Percentiles rank a stretch among this genome's conserved stretches.
These are phyloP conservation scores for Silybum marianum DNA, from an alignment of 129 eudicot genomes.

Conservation along the genomic window DNA sequence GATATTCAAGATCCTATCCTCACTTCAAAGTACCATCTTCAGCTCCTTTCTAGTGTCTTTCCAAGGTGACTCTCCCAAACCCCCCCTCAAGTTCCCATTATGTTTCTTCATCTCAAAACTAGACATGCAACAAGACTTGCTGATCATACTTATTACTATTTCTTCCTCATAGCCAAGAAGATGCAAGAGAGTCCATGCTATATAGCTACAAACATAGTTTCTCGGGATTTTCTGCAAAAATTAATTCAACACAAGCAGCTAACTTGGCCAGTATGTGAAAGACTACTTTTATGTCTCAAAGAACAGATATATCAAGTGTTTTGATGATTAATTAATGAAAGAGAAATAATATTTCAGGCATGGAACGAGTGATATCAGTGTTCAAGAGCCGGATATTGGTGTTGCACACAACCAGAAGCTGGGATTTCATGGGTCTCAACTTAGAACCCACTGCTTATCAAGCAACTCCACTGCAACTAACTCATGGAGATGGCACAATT, in stretches of 20 bases:
- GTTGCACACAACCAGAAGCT: conserved; percentile 82
- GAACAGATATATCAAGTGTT: background rate
- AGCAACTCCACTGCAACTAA: conserved; percentile 46
- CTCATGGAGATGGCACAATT: conserved; percentile 52
- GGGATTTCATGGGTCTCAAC: conserved; percentile 82
- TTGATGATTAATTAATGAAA: background rate
- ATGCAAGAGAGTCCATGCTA: conserved; percentile 59
- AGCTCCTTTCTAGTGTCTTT: conserved; percentile 56
- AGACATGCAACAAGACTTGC: background rate
- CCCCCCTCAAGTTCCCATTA: background rate
- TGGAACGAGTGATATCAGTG: conserved; percentile 59
- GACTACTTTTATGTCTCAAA: background rate
- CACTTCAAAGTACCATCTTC: conserved; percentile 53
- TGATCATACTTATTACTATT: background rate
- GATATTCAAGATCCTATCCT: conserved; percentile 54
- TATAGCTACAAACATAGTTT: conserved; percentile 82
- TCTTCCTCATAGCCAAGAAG: conserved; percentile 44
- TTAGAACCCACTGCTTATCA: conserved; percentile 29
- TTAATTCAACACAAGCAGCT: conserved; percentile 68
- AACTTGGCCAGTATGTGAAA: conserved; percentile 50
- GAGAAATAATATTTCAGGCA: conserved; percentile 39
- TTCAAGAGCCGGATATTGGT: conserved; percentile 53
- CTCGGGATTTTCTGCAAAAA: conserved; percentile 75
- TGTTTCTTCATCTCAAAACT: conserved; percentile 8
- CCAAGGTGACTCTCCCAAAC: conserved; percentile 37